Base-by-base conservation (phyloP, 1,284 basidiomycete species). In the Ceratobasidium sp. region DNA sequence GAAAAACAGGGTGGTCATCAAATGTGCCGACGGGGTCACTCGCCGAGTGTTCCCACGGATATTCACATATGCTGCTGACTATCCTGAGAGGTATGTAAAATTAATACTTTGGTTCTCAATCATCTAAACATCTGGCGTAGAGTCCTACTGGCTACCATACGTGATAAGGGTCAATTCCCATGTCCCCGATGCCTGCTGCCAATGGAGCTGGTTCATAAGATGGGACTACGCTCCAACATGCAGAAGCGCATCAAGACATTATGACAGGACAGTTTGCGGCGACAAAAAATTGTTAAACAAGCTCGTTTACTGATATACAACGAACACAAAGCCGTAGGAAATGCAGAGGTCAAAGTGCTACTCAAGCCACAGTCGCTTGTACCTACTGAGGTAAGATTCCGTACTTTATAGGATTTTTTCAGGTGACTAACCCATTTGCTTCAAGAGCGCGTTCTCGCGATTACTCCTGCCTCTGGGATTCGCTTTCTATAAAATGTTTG, bases 71-170 rank as follows among this genome's bases (percentile, higher is more conserved):
- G 78, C 81, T 1, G 80, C 80, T 78, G 81, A 79, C 74, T 84
- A 84, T 59, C 82, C 81, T 0, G 82, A 84, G 51, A 83, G 83
- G 83, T 83, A 66, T 59, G 78, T 78, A 6, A 6, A 31, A n/a
- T 51, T n/a, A n/a, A 14, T 9, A 9, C 14, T 9, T 22, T 11
- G 11, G 22, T 29, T 11, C n/a, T 9, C 45, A 48, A 48, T n/a
- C 45, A 48, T n/a, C 45, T n/a, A 9, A 48, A 11, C 45, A 48
- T n/a, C n/a, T n/a, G n/a, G n/a, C n/a, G 41, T 66, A 71, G 67
- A 27, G 67, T 60, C 11, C 15, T 71, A 27, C 41, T 71, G 2
- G 67, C 67, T 11, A 71, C 67, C 29, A 71, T 60, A 14, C 54
- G 44, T 5, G 50, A 57, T 41, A 71, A 57, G 19, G 67, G 67